Evolutionary conservation across 768 basidiomycete genomes (phyloP).

Genomic region (Mycena sanguinolenta): DNA sequence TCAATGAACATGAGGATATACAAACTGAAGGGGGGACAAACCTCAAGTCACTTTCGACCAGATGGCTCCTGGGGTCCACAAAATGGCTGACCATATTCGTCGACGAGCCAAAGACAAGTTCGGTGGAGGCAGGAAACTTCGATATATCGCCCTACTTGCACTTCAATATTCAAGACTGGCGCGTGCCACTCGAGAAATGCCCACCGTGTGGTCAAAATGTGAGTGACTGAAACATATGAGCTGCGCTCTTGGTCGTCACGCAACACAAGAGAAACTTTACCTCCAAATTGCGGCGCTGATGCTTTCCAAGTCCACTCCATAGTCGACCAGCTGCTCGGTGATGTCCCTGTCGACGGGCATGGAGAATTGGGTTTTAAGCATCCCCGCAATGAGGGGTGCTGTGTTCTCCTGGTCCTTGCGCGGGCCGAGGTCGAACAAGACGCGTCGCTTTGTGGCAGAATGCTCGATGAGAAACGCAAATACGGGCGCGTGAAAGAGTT

Average conservation of each 20-base stretch:
- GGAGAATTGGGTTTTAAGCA: background rate
- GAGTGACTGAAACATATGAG: conserved; percentile 28
- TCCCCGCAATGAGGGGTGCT: conserved; percentile 22
- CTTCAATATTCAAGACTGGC: background rate
- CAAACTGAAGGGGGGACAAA: conserved; percentile 4
- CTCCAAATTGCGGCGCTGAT: conserved; percentile 41
- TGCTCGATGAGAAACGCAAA: conserved; percentile 41
- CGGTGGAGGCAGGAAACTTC: conserved; percentile 34
- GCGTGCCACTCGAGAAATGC: background rate
- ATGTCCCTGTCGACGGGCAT: conserved; percentile 33
- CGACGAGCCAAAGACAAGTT: conserved; percentile 34
- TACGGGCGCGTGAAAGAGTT: conserved; percentile 22
- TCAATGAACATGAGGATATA: background rate
- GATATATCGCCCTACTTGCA: conserved; percentile 39
- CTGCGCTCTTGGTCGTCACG: background rate
- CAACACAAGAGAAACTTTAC: background rate
- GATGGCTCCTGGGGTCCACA: conserved; percentile 21
- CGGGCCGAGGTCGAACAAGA: conserved; percentile 40
- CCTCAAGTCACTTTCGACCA: conserved; percentile 37
- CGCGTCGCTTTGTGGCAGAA: conserved; percentile 13
- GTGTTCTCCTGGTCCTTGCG: conserved; percentile 36
- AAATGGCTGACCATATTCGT: conserved; percentile 18
- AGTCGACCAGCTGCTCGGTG: conserved; percentile 28
- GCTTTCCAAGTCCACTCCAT: conserved; percentile 28
- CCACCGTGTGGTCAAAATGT: conserved; percentile 39